Percentiles rank a stretch among this genome's conserved stretches.
Conservation (phyloP, 2,329 filamentous ascomycete genomes). For the Stenocarpella maydis region DNA sequence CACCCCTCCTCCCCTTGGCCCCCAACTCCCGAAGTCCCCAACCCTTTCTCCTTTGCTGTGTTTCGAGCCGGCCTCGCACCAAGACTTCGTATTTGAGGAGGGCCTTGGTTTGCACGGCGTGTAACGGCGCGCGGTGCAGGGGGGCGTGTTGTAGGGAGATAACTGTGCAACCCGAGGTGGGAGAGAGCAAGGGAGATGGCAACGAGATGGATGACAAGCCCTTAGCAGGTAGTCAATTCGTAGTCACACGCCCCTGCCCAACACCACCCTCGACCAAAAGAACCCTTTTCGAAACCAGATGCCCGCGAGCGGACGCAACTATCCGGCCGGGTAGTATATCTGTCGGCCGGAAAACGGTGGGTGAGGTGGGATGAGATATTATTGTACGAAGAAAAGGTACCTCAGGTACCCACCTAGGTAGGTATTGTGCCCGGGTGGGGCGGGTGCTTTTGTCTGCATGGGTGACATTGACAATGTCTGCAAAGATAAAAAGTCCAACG, state of each 20-base stretch:
- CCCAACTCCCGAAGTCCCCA: slow-evolving; percentile 8
- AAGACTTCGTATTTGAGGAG: slow-evolving; percentile 21
- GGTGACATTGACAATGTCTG: too few relatives aligned
- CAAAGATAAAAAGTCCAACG: too few relatives aligned
- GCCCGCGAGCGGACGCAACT: neutral
- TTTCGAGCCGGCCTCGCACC: slow-evolving; percentile 7
- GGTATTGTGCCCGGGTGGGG: too few relatives aligned
- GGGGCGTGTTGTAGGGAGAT: neutral
- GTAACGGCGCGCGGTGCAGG: neutral
- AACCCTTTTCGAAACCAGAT: neutral
- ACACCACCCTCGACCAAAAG: neutral
- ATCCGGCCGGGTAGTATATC: slow-evolving; percentile 17
- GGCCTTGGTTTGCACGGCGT: slow-evolving; percentile 19
- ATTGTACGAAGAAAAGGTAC: too few relatives aligned
- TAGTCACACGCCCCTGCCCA: neutral
- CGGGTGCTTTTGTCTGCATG: too few relatives aligned
- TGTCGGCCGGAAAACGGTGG: slow-evolving; percentile 5
- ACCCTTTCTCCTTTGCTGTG: neutral
- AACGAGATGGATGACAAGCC: neutral
- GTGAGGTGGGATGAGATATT: too few relatives aligned
- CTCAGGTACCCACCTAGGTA: too few relatives aligned
- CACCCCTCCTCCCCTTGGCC: neutral
- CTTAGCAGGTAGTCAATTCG: too few relatives aligned
- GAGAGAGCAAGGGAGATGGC: neutral
- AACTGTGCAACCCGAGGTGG: neutral